Percentiles rank a stretch among this genome's conserved stretches.
These are phyloP conservation scores for Fusarium piperis DNA, from an alignment of 2,329 filamentous ascomycete genomes.

Conservation along the genomic window DNA sequence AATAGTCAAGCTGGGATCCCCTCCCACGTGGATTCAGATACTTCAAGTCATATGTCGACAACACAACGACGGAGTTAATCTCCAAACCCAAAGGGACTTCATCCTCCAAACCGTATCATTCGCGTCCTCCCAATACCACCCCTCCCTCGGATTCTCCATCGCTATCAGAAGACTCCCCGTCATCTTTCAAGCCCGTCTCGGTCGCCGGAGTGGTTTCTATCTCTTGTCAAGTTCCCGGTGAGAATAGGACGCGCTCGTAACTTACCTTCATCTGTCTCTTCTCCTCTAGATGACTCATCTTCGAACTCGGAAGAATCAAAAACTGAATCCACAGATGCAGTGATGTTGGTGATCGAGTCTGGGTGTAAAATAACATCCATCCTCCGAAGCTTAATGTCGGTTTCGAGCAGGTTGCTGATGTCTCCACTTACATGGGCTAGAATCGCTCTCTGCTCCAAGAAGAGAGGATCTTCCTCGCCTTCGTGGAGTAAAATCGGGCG, in stretches of 20 bases:
- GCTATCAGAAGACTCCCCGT: not conserved
- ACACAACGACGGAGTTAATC: not conserved
- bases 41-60: not conserved
- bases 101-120: not conserved
- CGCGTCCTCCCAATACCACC: not conserved
- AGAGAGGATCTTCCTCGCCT: conserved; percentile 13
- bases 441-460: conserved; percentile 11
- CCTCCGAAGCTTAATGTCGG: not conserved
- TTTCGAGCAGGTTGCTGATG: conserved; percentile 5
- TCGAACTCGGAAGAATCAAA: conserved; percentile 4
- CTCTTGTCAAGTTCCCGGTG: not conserved
- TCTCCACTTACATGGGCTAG: conserved; percentile 17
- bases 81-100: not conserved
- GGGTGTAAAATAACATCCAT: not conserved
- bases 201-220: not conserved
- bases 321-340: not conserved
- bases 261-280: conserved; percentile 4
- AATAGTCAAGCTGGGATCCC: not conserved
- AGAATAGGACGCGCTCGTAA: not conserved
- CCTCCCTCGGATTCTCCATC: conserved; percentile 25
- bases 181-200: not conserved
- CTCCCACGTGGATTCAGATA: not conserved
- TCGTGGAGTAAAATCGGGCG: conserved; percentile 34
- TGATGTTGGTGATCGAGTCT: conserved; percentile 31
- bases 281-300: not conserved